Evolutionary conservation across 176 grass and related monocot genomes (phyloP).

Genomic region (Lolium perenne): DNA sequence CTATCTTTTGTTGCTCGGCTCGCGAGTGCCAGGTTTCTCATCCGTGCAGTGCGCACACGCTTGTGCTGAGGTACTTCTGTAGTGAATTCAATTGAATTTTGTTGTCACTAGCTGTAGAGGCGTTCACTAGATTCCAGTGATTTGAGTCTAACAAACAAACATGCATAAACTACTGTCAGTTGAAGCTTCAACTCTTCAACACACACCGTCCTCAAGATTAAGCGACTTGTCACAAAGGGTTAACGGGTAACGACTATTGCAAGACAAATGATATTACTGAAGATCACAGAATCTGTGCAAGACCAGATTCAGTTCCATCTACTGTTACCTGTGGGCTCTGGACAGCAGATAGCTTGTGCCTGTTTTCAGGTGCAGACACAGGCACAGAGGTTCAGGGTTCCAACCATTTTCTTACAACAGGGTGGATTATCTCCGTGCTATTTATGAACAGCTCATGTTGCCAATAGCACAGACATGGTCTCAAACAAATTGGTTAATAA

Average conservation of each 20-base stretch:
- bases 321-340: background rate
- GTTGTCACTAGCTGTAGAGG: background rate
- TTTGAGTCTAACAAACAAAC: slow-evolving; percentile 22
- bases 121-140: background rate
- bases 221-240: background rate
- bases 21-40: background rate
- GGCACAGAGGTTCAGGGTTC: slow-evolving; percentile 40
- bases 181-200: slow-evolving; percentile 2
- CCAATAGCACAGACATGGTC: slow-evolving; percentile 32
- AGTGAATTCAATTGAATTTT: background rate
- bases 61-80: background rate
- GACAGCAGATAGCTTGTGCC: slow-evolving; percentile 32
- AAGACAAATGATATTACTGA: slow-evolving; percentile 13
- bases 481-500: background rate
- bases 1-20: background rate
- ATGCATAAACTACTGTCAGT: background rate
- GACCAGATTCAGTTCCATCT: slow-evolving; percentile 31
- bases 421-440: slow-evolving; percentile 1
- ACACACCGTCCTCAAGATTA: background rate
- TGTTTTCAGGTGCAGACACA: slow-evolving; percentile 46
- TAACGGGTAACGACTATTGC: too few species aligned
- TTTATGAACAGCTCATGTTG: slow-evolving; percentile 28
- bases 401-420: slow-evolving; percentile 14
- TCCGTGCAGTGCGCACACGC: slow-evolving; percentile 1
- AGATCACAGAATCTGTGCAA: background rate